phyloP scores from a whole-genome alignment of 2,329 filamentous ascomycete genomes.

The Penicillium oxalicum region DNA sequence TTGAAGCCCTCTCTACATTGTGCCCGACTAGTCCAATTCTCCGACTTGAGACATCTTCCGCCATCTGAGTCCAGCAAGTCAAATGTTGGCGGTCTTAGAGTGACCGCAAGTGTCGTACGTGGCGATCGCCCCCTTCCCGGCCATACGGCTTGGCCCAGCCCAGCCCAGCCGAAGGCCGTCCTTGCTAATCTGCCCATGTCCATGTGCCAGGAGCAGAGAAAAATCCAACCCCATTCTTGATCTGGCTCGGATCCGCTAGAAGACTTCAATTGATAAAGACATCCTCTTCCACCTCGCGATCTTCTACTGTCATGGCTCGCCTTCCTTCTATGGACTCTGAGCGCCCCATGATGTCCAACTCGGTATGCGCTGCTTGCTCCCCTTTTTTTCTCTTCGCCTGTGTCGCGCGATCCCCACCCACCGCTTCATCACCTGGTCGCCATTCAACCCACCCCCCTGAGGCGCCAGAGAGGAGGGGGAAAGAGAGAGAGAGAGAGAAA shows the following conservation, averaged over 20 bases:
- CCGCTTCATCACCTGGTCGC: neutral
- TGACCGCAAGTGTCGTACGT: neutral
- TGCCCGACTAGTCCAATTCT: too few species aligned
- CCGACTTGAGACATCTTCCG: too few species aligned
- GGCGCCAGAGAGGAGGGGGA: too few species aligned
- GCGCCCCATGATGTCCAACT: constrained; percentile 51
- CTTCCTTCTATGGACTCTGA: constrained; percentile 48
- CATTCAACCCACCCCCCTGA: neutral
- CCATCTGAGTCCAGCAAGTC: too few species aligned
- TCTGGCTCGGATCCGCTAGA: neutral
- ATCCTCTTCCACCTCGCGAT: neutral
- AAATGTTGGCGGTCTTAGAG: too few species aligned
- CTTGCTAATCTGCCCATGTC: constrained; percentile 6
- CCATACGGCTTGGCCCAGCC: constrained; percentile 1
- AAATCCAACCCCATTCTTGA: constrained; percentile 1
- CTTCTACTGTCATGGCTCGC: constrained; percentile 28
- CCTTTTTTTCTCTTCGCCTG: constrained; percentile 2
- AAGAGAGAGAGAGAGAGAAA: too few species aligned
- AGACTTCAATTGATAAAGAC: neutral
- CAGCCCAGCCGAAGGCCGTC: constrained; percentile 1
- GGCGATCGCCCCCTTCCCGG: neutral
- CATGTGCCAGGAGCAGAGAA: neutral
- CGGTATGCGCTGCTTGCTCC: constrained; percentile 33
- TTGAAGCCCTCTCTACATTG: too few species aligned
- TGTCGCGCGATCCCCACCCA: neutral